Base-by-base conservation (phyloP, 352 stramenopile species). In the Phytophthora sojae region DNA sequence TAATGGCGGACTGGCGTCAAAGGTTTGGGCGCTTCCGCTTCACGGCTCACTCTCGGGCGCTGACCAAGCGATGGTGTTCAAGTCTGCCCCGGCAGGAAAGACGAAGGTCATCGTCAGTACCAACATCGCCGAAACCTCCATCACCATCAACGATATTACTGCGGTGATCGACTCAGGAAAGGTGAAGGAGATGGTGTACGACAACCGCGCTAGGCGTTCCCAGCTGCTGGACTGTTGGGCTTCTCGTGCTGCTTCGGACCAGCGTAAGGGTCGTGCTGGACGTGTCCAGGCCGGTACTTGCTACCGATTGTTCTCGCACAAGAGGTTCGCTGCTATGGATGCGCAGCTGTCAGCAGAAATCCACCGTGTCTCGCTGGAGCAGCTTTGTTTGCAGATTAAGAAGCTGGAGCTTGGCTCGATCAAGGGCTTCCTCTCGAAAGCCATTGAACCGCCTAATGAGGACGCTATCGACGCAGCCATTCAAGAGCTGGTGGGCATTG, bases 391-490 rank as follows among this genome's bases (percentile, higher is more conserved):
- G 37, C 88, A 96, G 67, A 95, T 97, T 52, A 92, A 94, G 72
- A 93, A 91, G 61, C 74, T 97, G 15, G 78, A 86, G 29, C 78
- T 97, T 7, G 89, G 89, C 0, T 83, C 86, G 6, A 93, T 95
- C 49, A 83, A 83, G 47, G 71, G 64, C 1, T 96, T 97, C 63
- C 69, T 96, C 1, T 68, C 82, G 2, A 93, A 92, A 59, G 85
- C 89, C 6, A 95, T 99, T 19, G 92, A 99, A 66, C 97, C 97
- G 23, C 98, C 97, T 4, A 86, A 88, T 17, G 74, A 92, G 17
- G 79, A 97, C 23, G 87, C 94, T 0, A 94, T 99, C 21, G 81
- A 96, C 19, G 94, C 96, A 53, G 95, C 96, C 4, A 88, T 99
- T 19, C 82, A 95, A 17, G 89, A 98, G 44, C 84, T 99, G 11